Base-by-base conservation (phyloP, 441 rosid species). In the Populus trichocarpa region DNA sequence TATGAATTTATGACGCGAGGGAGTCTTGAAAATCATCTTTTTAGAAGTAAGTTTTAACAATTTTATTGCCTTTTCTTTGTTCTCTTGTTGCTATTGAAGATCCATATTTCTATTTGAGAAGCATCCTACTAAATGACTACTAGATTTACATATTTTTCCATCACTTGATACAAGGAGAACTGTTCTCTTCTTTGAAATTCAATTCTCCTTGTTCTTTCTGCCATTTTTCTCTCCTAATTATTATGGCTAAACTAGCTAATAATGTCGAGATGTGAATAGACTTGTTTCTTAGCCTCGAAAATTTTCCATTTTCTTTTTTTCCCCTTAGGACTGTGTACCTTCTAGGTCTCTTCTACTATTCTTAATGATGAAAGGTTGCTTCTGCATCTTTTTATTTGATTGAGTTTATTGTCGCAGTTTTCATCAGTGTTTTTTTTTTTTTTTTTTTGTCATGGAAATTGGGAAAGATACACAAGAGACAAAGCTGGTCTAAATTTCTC, bases 1-100 rank as follows among this genome's bases (percentile, higher is more conserved):
- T 96, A 96, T 78, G 99, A 96, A 79, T 92, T 90, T 82, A 90
- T 96, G 97, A 93, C 96, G 0, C 81, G 92, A 81, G 99, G 99
- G 59, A 96, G 98, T 85, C 88, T 96, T 22, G 98, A 96, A 84
- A 96, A 90, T 68, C 98, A 94, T 89, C 98, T 96, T 72, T 92
- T 96, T 81, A 92, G 99, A 78, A 94, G 97, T 92, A 87, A 81
- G 85, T 78, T 38, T 36, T 13, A 68, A 66, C 35, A 28, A 67
- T 53, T 69, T 42, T 35, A 30, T 26, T 81, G 70, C 71, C 53
- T 71, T 32, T 32, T 70, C 75, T 67, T 28, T 14, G 20, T 18
- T 91, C 92, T 64, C 12, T 18, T 78, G 1, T n/a, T n/a, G 18
- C n/a, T 16, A 30, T 63, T 13, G 22, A 59, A 53, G 18, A 12